Evolutionary conservation across 768 basidiomycete species (phyloP).

Genomic region (Trametes sanguinea): DNA sequence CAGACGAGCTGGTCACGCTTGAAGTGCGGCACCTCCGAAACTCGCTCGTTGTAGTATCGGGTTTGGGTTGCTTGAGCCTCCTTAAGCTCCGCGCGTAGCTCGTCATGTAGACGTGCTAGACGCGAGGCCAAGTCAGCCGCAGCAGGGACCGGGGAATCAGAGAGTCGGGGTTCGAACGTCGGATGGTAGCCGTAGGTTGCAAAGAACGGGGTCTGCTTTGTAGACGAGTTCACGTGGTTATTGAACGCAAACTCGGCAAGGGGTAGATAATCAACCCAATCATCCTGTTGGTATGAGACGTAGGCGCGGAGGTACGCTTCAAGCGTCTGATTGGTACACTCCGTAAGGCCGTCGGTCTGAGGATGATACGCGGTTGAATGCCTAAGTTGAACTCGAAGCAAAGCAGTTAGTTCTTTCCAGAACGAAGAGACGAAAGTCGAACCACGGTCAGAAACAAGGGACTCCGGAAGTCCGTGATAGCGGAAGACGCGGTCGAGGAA

Average conservation of each 20-base stretch:
- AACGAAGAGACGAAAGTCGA: constrained; percentile 14
- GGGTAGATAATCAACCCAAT: too few species aligned
- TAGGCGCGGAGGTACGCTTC: constrained; percentile 41
- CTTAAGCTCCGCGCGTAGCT: constrained; percentile 37
- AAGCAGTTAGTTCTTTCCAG: constrained; percentile 25
- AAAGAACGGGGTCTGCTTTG: constrained; percentile 20
- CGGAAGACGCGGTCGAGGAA: constrained; percentile 18
- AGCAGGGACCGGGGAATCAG: constrained; percentile 26
- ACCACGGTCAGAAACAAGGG: constrained; percentile 25
- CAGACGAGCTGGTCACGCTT: constrained; percentile 39
- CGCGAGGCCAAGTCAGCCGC: constrained; percentile 33
- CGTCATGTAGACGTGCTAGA: constrained; percentile 36
- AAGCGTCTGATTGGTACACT: constrained; percentile 41
- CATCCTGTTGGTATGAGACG: constrained; percentile 42
- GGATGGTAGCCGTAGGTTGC: constrained; percentile 1
- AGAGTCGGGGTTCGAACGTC: constrained; percentile 33
- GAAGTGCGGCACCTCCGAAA: constrained; percentile 32
- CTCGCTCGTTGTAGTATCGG: constrained; percentile 32
- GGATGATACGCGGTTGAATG: too few species aligned
- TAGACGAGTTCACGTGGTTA: constrained; percentile 37
- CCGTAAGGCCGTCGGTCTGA: too few species aligned
- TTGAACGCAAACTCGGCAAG: constrained; percentile 47
- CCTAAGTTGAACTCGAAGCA: too few species aligned
- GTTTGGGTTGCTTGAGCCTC: constrained; percentile 33
- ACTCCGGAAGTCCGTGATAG: constrained; percentile 21